Evolutionary conservation across 2,329 filamentous ascomycete species (phyloP).

Genomic region (Penicillium capsulatum): DNA sequence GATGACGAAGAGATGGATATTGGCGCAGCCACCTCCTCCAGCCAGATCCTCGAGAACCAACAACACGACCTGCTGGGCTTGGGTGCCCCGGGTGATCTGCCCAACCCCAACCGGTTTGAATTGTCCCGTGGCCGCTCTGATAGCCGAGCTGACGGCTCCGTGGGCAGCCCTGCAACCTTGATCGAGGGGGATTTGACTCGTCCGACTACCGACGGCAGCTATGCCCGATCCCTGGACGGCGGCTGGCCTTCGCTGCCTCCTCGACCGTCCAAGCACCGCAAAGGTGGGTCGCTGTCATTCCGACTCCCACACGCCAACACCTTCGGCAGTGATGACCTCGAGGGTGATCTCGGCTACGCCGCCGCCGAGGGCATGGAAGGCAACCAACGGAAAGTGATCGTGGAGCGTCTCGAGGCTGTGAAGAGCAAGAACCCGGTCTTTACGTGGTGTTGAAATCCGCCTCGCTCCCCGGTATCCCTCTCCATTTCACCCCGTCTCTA

Average conservation of each 20-base stretch:
- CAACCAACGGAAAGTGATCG: slow-evolving; percentile 88
- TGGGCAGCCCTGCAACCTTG: slow-evolving; percentile 36
- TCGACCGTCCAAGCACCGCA: slow-evolving; percentile 32
- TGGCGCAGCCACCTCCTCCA: slow-evolving; percentile 61
- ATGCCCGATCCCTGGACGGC: slow-evolving; percentile 34
- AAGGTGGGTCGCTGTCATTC: slow-evolving; percentile 40
- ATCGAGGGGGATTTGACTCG: slow-evolving; percentile 28
- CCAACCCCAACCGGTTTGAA: slow-evolving; percentile 72
- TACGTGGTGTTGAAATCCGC: slow-evolving; percentile 73
- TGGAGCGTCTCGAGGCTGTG: slow-evolving; percentile 90
- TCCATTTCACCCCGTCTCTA: slow-evolving; percentile 16
- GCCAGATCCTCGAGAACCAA: slow-evolving; percentile 41
- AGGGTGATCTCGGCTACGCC: slow-evolving; percentile 90
- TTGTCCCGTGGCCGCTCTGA: slow-evolving; percentile 48
- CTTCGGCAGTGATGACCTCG: slow-evolving; percentile 69
- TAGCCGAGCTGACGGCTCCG: slow-evolving; percentile 27
- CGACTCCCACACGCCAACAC: slow-evolving; percentile 35
- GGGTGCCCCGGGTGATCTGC: slow-evolving; percentile 56
- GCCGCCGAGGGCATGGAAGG: slow-evolving; percentile 92
- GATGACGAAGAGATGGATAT: slow-evolving; percentile 92
- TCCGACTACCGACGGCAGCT: slow-evolving; percentile 28
- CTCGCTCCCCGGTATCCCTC: slow-evolving; percentile 2
- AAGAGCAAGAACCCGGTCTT: slow-evolving; percentile 95
- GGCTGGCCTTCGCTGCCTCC: slow-evolving; percentile 35
- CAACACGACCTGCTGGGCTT: slow-evolving; percentile 65